Conservation (phyloP, 108 stramenopile genomes). For the Schizochytrium sp. region DNA sequence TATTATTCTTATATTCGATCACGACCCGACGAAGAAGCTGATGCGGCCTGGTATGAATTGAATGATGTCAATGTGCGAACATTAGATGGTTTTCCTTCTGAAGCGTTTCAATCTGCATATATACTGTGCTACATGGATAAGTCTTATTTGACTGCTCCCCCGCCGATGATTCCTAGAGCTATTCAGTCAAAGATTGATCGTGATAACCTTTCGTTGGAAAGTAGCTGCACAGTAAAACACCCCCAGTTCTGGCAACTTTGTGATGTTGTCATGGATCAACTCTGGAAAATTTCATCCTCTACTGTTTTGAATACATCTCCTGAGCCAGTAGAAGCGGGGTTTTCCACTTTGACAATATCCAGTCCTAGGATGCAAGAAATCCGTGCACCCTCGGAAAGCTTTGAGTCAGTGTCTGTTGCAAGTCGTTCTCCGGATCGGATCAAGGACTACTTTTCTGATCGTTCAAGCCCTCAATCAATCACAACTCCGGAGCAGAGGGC, state of each 20-base stretch:
- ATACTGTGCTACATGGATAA: slow-evolving; percentile 46
- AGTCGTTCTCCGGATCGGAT: too few relatives aligned
- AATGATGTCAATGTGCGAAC: slow-evolving; percentile 22
- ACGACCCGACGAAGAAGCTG: not conserved
- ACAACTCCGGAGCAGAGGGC: too few relatives aligned
- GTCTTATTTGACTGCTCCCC: not conserved
- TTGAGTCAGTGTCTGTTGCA: too few relatives aligned
- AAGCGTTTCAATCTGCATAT: slow-evolving; percentile 48
- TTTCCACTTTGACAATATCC: not conserved
- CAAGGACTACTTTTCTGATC: too few relatives aligned
- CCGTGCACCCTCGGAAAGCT: too few relatives aligned
- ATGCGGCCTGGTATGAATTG: slow-evolving; percentile 39
- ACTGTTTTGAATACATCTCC: not conserved
- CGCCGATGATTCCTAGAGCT: not conserved
- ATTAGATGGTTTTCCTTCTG: slow-evolving; percentile 29
- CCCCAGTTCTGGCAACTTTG: slow-evolving; percentile 10
- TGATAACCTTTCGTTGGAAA: not conserved
- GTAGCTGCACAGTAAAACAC: slow-evolving; percentile 20
- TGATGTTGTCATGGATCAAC: not conserved
- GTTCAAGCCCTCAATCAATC: too few relatives aligned
- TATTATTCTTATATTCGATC: slow-evolving; percentile 34
- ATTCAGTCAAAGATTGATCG: slow-evolving; percentile 10
- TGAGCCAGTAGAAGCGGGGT: not conserved
- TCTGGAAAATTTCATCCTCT: not conserved
- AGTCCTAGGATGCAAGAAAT: too few relatives aligned